phyloP scores from a whole-genome alignment of 2,329 filamentous ascomycete genomes.

The Aschersonia sp. region DNA sequence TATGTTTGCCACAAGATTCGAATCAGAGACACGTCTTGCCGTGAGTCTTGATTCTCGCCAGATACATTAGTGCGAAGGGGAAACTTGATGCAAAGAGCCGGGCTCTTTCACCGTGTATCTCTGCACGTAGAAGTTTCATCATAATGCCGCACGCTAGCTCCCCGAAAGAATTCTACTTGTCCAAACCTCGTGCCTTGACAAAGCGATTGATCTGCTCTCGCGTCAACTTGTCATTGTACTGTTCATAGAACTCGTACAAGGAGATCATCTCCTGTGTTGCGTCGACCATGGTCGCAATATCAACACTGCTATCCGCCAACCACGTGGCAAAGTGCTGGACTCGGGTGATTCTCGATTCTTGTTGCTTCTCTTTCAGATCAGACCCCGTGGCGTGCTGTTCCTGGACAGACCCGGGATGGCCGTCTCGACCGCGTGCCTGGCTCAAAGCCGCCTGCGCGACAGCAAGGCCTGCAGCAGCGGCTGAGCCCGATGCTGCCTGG shows the following conservation, averaged over 20 bases:
- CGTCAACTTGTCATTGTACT: conserved; percentile 45
- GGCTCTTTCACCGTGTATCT: too few species aligned
- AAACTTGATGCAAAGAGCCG: too few species aligned
- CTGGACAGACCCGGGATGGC: conserved; percentile 6
- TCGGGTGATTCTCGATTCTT: conserved; percentile 45
- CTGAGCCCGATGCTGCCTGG: conserved; percentile 14
- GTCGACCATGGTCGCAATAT: conserved; percentile 74
- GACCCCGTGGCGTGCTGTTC: conserved; percentile 5
- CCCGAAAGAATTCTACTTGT: conserved; percentile 24
- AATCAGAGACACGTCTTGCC: too few species aligned
- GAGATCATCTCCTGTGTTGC: conserved; percentile 85
- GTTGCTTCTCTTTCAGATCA: conserved; percentile 30
- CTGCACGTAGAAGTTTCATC: too few species aligned
- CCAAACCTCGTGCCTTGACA: conserved; percentile 41
- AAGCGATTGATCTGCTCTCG: conserved; percentile 44
- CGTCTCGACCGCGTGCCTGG: conserved; percentile 25
- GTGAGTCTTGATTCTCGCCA: too few species aligned
- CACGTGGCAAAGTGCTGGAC: conserved; percentile 57
- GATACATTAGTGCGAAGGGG: too few species aligned
- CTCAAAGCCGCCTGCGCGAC: conserved; percentile 28
- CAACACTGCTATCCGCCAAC: conserved; percentile 74
- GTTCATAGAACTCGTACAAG: conserved; percentile 59
- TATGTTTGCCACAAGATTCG: too few species aligned
- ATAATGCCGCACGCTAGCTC: background rate
- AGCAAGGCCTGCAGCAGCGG: conserved; percentile 28